These are phyloP conservation scores for Mycena capillaripes DNA, from an alignment of 768 basidiomycete genomes.

Conservation along the genomic window DNA sequence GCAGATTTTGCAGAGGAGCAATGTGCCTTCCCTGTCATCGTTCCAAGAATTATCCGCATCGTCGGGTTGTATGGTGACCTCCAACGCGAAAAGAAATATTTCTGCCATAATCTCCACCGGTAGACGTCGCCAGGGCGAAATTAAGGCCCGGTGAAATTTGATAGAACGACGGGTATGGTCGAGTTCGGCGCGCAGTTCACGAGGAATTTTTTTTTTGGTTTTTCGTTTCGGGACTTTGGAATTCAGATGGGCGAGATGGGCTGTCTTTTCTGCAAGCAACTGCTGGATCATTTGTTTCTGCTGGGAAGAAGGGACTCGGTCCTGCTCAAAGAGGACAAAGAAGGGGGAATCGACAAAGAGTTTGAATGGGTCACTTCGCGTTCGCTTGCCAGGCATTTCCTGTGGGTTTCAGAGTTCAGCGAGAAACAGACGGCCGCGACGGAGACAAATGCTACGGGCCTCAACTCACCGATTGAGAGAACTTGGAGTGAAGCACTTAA, in stretches of 20 bases:
- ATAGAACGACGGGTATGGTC: conserved; percentile 19
- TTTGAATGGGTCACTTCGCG: neutral
- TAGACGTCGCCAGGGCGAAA: conserved; percentile 26
- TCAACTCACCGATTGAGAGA: too few relatives aligned
- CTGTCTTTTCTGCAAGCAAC: conserved; percentile 10
- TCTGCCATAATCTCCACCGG: conserved; percentile 26
- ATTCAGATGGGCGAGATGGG: conserved; percentile 22
- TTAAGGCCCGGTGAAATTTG: conserved; percentile 26
- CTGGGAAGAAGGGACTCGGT: conserved; percentile 13
- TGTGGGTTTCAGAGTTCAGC: neutral
- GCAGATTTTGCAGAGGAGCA: conserved; percentile 24
- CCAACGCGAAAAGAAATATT: conserved; percentile 20
- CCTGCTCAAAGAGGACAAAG: conserved; percentile 11
- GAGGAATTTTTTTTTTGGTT: conserved; percentile 19
- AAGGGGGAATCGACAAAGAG: conserved; percentile 16
- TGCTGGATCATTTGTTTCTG: conserved; percentile 20
- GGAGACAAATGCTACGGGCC: too few relatives aligned
- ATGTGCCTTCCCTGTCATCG: conserved; percentile 22
- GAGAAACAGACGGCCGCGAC: neutral
- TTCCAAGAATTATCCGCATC: conserved; percentile 5
- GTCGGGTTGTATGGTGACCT: neutral
- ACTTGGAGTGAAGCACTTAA: too few relatives aligned
- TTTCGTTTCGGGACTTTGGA: conserved; percentile 22
- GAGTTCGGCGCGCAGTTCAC: conserved; percentile 29
- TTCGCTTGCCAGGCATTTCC: neutral